A percentile compares a stretch with the other conserved stretches of the same genome.
These are phyloP conservation scores for Przewalskia tangutica DNA, from an alignment of 257 asterid species.

Conservation along the genomic window DNA sequence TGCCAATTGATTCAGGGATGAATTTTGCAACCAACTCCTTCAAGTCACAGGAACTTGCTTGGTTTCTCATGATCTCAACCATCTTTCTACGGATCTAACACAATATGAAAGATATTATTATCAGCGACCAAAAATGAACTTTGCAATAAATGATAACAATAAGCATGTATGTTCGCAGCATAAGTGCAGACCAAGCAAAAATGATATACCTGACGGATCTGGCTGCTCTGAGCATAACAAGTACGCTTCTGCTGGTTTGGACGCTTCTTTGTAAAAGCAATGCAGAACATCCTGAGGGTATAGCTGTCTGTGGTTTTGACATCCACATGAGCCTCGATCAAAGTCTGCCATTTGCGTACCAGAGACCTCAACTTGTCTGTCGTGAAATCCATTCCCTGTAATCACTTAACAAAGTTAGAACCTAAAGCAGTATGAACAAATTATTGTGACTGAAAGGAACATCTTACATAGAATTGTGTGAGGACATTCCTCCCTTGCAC, in stretches of 20 bases:
- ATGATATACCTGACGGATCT: conserved; percentile 24
- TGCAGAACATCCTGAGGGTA: conserved; percentile 31
- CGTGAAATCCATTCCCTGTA: conserved; percentile 32
- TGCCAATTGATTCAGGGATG: conserved; percentile 33
- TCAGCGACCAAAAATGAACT: neutral
- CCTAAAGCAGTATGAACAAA: neutral
- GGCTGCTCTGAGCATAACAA: conserved; percentile 31
- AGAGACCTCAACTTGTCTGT: conserved; percentile 29
- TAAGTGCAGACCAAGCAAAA: neutral
- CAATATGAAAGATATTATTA: neutral
- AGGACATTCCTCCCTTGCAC: conserved; percentile 32
- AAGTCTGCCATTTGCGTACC: conserved; percentile 32
- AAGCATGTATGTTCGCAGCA: neutral
- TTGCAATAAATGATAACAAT: neutral
- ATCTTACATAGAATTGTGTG: conserved; percentile 29
- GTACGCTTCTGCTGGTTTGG: conserved; percentile 33
- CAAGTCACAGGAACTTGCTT: conserved; percentile 28
- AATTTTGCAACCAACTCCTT: conserved; percentile 27
- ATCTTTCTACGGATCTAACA: conserved; percentile 25
- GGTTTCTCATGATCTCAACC: conserved; percentile 31
- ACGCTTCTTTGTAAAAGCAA: conserved; percentile 34
- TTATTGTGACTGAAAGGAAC: neutral
- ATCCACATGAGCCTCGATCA: conserved; percentile 33
- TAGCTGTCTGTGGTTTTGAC: conserved; percentile 28
- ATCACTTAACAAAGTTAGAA: neutral